Base-by-base conservation (phyloP, 352 stramenopile species). In the Poterioochromonas sp. region DNA sequence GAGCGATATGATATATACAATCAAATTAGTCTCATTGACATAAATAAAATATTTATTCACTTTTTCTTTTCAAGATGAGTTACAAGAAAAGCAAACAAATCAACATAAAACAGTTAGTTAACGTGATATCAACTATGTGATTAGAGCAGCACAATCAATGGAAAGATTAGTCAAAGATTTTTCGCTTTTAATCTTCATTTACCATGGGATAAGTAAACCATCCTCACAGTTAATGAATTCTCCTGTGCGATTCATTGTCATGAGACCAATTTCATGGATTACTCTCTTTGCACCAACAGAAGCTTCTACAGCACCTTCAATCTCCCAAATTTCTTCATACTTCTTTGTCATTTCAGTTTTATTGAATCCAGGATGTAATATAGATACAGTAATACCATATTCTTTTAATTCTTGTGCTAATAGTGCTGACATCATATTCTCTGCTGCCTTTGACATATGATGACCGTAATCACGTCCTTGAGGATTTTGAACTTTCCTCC, bases 191-290 rank as follows among this genome's bases (percentile, higher is more conserved):
- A n/a, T n/a, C n/a, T n/a, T n/a, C n/a, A n/a, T 58, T 58, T 78
- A 91, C 86, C 86, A 91, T 35, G 87, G 87, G 80, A 91, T 91
- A 60, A 79, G 47, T 26, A 88, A 78, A 32, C 86, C 86, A 83
- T 91, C 87, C 76, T 91, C 86, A 80, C 86, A 89, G 76, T 91
- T 91, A 74, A 91, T 84, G 76, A 90, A 91, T 60, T 81, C 74
- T 20, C 87, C 87, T 39, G 84, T 87, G 15, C 74, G 79, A 2
- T 73, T 63, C 43, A 84, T 39, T 15, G 44, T 63, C 15, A 76
- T 34, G 0, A 35, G 15, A 63, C 29, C 44, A 60, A 87, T 81
- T 77, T 91, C 86, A 74, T 90, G 84, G 35, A 91, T 79, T 47
- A 91, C 86, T 74, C 87, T 82, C 79, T 89, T 90, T 22, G 87